Evolutionary conservation across 1,284 basidiomycete species (phyloP).

Genomic region (Athelia psychrophila): DNA sequence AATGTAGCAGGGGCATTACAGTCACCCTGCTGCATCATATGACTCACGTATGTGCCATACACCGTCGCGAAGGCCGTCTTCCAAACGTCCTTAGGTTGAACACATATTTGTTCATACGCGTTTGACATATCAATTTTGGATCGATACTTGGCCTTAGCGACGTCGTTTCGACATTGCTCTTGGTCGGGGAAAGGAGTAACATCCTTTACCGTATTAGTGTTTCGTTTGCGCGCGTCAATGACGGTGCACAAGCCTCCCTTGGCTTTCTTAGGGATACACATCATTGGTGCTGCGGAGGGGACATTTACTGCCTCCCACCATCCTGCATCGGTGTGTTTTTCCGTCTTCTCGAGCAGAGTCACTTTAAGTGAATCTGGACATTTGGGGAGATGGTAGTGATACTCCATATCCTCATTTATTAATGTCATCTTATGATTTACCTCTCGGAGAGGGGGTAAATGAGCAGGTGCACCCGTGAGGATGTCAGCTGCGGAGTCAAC

Average conservation of each 20-base stretch:
- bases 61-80: constrained; percentile 17
- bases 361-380: constrained; percentile 18
- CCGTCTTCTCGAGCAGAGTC: constrained; percentile 19
- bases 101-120: constrained; percentile 19
- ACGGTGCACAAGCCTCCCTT: constrained; percentile 15
- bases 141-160: constrained; percentile 12
- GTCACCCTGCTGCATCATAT: constrained; percentile 30
- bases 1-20: constrained; percentile 23
- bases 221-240: constrained; percentile 17
- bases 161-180: constrained; percentile 16
- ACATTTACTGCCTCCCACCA: constrained; percentile 22
- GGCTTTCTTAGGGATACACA: constrained; percentile 25
- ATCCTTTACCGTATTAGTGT: constrained; percentile 23
- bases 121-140: constrained; percentile 12
- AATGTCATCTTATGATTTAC: constrained; percentile 25
- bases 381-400: constrained; percentile 19
- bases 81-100: constrained; percentile 12
- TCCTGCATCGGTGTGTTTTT: constrained; percentile 15
- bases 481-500: constrained; percentile 13
- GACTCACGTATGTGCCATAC: constrained; percentile 19
- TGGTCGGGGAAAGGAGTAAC: constrained; percentile 24
- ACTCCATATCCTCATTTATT: constrained; percentile 16
- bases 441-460: constrained; percentile 17
- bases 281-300: constrained; percentile 21
- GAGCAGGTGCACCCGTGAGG: constrained; percentile 15